A percentile compares a stretch with the other conserved stretches of the same genome.
Evolutionary conservation across 768 basidiomycete genomes (phyloP).

Genomic region (Pulveroboletus sp.): DNA sequence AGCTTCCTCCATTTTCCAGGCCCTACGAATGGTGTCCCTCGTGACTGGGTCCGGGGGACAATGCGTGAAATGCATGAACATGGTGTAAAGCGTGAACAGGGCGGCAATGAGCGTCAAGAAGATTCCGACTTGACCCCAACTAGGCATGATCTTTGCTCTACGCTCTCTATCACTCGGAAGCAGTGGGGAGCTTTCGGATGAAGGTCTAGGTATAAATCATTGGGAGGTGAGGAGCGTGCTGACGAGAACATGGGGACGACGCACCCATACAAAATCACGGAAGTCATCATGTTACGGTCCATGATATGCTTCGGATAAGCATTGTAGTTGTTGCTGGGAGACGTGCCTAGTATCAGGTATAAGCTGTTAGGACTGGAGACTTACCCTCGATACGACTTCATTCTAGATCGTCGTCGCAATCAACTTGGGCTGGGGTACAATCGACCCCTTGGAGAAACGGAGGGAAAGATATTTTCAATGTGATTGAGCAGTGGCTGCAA

Average conservation of each 20-base stretch:
- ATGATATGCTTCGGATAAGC: background rate
- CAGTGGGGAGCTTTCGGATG: background rate
- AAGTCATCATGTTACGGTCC: background rate
- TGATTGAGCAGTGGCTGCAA: no score
- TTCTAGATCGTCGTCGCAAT: no score
- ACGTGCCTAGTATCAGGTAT: no score
- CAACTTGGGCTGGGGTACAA: no score
- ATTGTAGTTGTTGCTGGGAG: background rate
- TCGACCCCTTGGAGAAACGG: no score
- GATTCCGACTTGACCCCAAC: background rate
- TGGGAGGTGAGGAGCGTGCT: background rate
- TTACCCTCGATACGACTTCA: no score
- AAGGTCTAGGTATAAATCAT: background rate
- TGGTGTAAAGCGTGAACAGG: no score
- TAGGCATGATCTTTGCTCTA: no score
- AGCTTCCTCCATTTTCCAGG: slow-evolving; percentile 6
- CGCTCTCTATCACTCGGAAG: background rate
- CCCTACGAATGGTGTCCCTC: slow-evolving; percentile 8
- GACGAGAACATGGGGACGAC: background rate
- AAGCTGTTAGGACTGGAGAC: no score
- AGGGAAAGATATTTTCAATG: no score
- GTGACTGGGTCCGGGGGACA: slow-evolving; percentile 11
- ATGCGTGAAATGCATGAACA: slow-evolving; percentile 6
- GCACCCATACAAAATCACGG: background rate
- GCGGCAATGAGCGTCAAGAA: background rate